phyloP scores from a whole-genome alignment of 768 basidiomycete species.

The Tulasnella sp. region DNA sequence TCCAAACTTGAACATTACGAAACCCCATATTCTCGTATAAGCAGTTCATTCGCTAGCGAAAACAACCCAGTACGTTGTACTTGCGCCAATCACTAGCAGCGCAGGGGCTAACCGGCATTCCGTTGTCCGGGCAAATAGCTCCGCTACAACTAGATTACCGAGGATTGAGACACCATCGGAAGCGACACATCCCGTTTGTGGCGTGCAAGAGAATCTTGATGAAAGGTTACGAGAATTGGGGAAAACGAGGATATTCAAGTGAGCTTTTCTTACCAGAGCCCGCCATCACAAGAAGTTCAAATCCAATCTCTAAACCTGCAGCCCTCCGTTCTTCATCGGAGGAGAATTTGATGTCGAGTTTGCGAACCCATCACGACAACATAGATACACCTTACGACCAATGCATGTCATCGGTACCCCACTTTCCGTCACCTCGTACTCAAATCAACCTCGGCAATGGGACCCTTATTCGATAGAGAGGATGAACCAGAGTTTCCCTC shows the following conservation, averaged over 20 bases:
- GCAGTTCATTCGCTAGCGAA: too few species aligned
- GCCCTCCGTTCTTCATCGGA: not conserved
- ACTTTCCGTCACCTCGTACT: not conserved
- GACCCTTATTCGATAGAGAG: conserved; percentile 1
- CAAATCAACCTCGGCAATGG: not conserved
- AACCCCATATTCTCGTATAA: too few species aligned
- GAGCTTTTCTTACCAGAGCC: not conserved
- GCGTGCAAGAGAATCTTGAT: too few species aligned
- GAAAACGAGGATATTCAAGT: conserved; percentile 1
- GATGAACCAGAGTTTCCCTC: conserved; percentile 2
- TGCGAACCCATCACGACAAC: conserved; percentile 7
- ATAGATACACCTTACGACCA: conserved; percentile 7
- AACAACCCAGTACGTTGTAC: too few species aligned
- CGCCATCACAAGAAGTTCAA: not conserved
- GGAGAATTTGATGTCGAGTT: conserved; percentile 4
- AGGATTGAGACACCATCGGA: too few species aligned
- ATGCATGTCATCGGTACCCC: not conserved
- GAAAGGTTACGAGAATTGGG: too few species aligned
- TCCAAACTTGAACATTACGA: too few species aligned
- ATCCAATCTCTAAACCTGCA: not conserved
- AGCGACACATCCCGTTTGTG: too few species aligned
- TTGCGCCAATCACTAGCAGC: too few species aligned
- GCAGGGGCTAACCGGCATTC: too few species aligned
- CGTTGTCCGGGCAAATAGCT: too few species aligned
- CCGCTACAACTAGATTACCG: too few species aligned